phyloP scores from a whole-genome alignment of 2,329 filamentous ascomycete species.

The Diaporthe helianthi region DNA sequence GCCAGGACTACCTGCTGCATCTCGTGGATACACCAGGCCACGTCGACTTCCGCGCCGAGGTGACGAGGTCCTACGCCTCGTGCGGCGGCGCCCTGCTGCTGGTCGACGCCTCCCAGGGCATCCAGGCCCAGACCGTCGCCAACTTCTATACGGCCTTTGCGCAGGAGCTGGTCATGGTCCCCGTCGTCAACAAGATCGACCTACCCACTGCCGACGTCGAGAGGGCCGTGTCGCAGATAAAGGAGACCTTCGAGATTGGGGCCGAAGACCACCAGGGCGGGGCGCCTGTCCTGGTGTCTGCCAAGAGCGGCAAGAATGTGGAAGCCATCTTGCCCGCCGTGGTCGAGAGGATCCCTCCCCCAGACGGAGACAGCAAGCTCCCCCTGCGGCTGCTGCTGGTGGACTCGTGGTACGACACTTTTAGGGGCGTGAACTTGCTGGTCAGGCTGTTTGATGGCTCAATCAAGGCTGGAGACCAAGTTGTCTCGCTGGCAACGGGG shows the following conservation, averaged over 20 bases:
- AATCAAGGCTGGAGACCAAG: constrained; percentile 80
- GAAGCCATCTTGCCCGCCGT: constrained; percentile 82
- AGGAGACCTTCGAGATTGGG: constrained; percentile 86
- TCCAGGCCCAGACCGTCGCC: constrained; percentile 97
- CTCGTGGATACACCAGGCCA: constrained; percentile 97
- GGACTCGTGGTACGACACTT: constrained; percentile 98
- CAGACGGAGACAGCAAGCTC: constrained; percentile 73
- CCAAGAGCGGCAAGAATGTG: constrained; percentile 93
- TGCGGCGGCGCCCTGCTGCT: constrained; percentile 92
- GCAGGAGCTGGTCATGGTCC: constrained; percentile 84
- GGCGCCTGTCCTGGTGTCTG: constrained; percentile 71
- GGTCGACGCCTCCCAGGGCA: constrained; percentile 94
- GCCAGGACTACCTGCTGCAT: constrained; percentile 89
- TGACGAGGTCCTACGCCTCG: constrained; percentile 93
- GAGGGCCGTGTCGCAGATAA: constrained; percentile 85
- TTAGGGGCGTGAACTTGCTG: constrained; percentile 89
- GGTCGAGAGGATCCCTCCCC: constrained; percentile 83
- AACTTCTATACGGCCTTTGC: constrained; percentile 98
- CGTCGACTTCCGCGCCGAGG: constrained; percentile 96
- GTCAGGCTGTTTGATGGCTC: constrained; percentile 91
- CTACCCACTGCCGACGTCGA: constrained; percentile 88
- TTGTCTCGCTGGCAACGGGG: constrained; percentile 88
- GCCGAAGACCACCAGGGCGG: constrained; percentile 64
- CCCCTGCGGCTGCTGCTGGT: constrained; percentile 87
- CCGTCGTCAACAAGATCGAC: constrained; percentile 97